Evolutionary conservation across 139 green algal genomes (phyloP), one percentile per base, ranked within the genome.

Genomic region (Picochlorum sp.): DNA sequence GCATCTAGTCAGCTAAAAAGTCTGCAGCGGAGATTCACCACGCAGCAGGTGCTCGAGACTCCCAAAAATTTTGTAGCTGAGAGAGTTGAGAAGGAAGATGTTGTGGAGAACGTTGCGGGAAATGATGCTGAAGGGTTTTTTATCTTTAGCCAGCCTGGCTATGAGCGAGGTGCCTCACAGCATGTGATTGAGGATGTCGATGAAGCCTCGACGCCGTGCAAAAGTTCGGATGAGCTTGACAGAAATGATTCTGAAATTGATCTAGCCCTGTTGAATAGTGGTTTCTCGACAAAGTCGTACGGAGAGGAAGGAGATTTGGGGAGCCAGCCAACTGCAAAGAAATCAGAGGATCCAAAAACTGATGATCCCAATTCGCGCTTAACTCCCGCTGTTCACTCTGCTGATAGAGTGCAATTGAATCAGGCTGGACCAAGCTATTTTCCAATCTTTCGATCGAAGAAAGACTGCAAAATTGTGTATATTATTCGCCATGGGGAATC

Each of bases 401-500:
- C 4, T n/a, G 68, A 75, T 34, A 61, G 68, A 15, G 20, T 65
- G 16, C 68, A 45, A 14, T 11, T 52, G n/a, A 60, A 75, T 14
- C n/a, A 5, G 11, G 28, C 28, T 15, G 61, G 68, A 6, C 61
- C 37, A 9, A 50, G 49, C 50, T 49, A 85, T 24, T 87, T 83
- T 68, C 76, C 76, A 23, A 82, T 88, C 50, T 86, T 88, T 51
- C 61, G 68, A 58, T 70, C 68, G 3, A 75, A 74, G 28, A 63
- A 49, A 2, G 44, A 69, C 28, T 63, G 21, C 49, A 69, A 69
- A 44, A 70, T 65, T 20, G 49, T 85, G 21, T 79, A 87, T 59
- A 76, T 89, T 16, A 71, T 86, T n/a, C 64, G 78, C 10, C 83
- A 91, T 66, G 77, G 74, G 1, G 72, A 89, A 56, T 82, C 77